Evolutionary conservation across 2,329 filamentous ascomycete genomes (phyloP).

Genomic region (Zasmidium cellare): DNA sequence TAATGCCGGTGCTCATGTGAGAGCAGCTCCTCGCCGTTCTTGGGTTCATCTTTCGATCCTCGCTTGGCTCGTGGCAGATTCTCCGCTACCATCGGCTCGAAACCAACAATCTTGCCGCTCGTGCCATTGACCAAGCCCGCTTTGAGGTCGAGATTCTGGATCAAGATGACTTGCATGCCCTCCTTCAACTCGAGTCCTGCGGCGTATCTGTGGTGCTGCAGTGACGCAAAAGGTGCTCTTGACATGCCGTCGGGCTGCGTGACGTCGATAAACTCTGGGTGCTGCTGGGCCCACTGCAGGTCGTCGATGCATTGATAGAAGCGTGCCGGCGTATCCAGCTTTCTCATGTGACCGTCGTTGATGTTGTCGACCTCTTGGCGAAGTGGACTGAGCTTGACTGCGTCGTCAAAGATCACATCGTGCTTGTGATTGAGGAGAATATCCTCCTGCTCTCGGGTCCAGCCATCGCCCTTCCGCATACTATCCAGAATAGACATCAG

Average conservation of each 20-base stretch:
- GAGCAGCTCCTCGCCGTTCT: constrained; percentile 3
- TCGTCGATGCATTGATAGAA: constrained; percentile 20
- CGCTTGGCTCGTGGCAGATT: neutral
- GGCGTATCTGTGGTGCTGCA: constrained; percentile 9
- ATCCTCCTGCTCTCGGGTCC: constrained; percentile 1
- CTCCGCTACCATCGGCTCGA: neutral
- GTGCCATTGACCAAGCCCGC: constrained; percentile 50
- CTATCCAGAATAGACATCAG: constrained; percentile 51
- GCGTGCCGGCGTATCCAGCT: constrained; percentile 19
- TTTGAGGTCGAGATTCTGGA: constrained; percentile 50
- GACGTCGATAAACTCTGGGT: constrained; percentile 4
- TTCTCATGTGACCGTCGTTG: constrained; percentile 29
- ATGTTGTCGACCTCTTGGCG: constrained; percentile 34
- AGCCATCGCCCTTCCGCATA: constrained; percentile 3
- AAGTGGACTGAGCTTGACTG: constrained; percentile 44
- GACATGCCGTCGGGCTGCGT: constrained; percentile 1
- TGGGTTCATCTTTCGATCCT: neutral
- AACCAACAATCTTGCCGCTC: constrained; percentile 48
- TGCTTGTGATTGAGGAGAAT: constrained; percentile 5
- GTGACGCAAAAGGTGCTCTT: neutral
- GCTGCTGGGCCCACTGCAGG: constrained; percentile 1
- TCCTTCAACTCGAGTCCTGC: constrained; percentile 8
- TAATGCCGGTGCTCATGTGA: constrained; percentile 8
- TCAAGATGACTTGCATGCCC: constrained; percentile 49
- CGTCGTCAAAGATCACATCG: constrained; percentile 48